phyloP scores from a whole-genome alignment of 169 alveolate species.

The Plasmodium vivax region DNA sequence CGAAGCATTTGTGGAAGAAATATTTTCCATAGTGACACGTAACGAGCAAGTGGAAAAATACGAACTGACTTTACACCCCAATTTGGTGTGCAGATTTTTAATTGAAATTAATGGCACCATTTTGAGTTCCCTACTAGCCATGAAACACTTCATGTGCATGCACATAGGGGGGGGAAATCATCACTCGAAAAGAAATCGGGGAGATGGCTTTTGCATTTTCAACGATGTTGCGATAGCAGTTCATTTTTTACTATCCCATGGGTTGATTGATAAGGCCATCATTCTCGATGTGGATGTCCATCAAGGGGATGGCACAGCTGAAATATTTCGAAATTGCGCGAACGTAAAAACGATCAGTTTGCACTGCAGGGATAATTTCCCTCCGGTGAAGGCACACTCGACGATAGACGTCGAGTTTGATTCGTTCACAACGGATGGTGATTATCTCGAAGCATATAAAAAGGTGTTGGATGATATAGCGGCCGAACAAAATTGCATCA shows the following conservation, averaged over 20 bases:
- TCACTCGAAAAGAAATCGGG: slow-evolving; percentile 62
- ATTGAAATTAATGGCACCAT: slow-evolving; percentile 45
- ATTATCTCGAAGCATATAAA: slow-evolving; percentile 10
- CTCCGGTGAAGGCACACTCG: slow-evolving; percentile 57
- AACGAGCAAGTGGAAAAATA: slow-evolving; percentile 13
- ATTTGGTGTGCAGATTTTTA: slow-evolving; percentile 25
- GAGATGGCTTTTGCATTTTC: slow-evolving; percentile 75
- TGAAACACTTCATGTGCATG: slow-evolving; percentile 43
- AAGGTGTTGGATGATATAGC: slow-evolving; percentile 14
- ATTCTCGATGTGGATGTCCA: slow-evolving; percentile 78
- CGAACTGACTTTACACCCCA: slow-evolving; percentile 12
- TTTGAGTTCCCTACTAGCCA: slow-evolving; percentile 20
- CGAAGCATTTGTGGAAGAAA: background rate
- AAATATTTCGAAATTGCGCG: slow-evolving; percentile 22
- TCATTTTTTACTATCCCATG: slow-evolving; percentile 53
- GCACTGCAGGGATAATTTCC: slow-evolving; percentile 77
- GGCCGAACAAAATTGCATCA: slow-evolving; percentile 11
- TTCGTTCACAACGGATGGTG: slow-evolving; percentile 18
- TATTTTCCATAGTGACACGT: slow-evolving; percentile 24
- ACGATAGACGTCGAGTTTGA: slow-evolving; percentile 31
- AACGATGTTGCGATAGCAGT: slow-evolving; percentile 74
- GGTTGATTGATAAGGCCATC: slow-evolving; percentile 27
- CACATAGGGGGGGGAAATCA: slow-evolving; percentile 76
- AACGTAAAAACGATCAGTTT: slow-evolving; percentile 67
- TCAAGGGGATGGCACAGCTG: slow-evolving; percentile 81